Base-by-base conservation (phyloP, 345 rosid species). In the Gossypioides kirkii region DNA sequence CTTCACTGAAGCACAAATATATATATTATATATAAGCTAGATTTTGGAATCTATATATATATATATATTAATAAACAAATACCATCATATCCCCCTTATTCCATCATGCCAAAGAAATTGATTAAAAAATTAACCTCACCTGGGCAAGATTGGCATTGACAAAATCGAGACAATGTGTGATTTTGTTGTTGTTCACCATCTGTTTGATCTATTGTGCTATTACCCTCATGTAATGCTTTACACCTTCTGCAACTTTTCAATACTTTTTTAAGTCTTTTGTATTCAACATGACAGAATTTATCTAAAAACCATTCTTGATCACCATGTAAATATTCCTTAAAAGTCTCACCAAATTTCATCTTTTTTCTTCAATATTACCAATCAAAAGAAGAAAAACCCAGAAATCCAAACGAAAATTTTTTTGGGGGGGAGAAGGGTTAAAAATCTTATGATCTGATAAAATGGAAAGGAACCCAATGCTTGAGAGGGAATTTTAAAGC, bases 291-390 rank as follows among this genome's bases (percentile, higher is more conserved):
- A 53, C 90, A 86, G 77, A 84, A 88, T 61, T 86, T 87, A 46
- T 82, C 87, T 61, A 89, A 56, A 73, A 84, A 80, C 85, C 77
- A 55, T 61, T 86, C 91, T 18, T 83, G 89, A 61, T 90, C 95
- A 69, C 97, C 94, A 55, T 76, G 91, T 74, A 89, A 69, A 77
- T 88, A 92, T 81, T 91, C 94, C 74, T 74, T 82, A 54, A 89
- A 95, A 32, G 90, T 84, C 76, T 89, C 99, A 56, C 96, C 99
- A 79, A 92, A 95, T 82, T 92, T 95, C 99, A 95, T 91, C 75
- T 58, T 83, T 50, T 53, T 23, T 2, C 4, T 73, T 13, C 64
- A 53, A 59, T 58, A 26, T 47, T 25, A 25, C 5, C 13, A 60
- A 60, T 45, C 28, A 25, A 60, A 60, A 25, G 16, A 41, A 65